Evolutionary conservation across 805 yeast species (phyloP), one percentile per base, ranked within the genome.

Genomic region (Zygosaccharomyces siamensis): DNA sequence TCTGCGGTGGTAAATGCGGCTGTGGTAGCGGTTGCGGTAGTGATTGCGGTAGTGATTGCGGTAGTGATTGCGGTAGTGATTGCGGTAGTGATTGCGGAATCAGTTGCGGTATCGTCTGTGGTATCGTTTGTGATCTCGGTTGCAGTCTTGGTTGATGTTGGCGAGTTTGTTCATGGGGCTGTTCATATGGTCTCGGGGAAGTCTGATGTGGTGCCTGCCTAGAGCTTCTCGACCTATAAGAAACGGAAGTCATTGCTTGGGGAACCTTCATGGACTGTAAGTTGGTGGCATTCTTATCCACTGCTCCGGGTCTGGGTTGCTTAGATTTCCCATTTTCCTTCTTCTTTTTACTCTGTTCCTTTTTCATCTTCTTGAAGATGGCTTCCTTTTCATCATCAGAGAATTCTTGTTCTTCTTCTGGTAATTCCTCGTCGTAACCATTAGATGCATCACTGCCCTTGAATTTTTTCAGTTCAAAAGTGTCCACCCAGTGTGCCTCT

Each of bases 371-470:
- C 62, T 85, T 90, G 39, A 78, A 79, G 31, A 79, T 83, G 57
- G 81, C 77, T 64, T 93, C 98, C 52, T 79, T 79, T 62, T 92
- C 98, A 66, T 93, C 98, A 64, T 93, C 98, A 1, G 97, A 87
- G 57, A 84, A 92, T 63, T 92, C 98, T 64, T 88, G 95, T 64
- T 93, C 98, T 27, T 86, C 95, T 57, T 83, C 89, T 0, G 96
- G 89, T 27, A 92, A 68, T 61, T 93, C 99, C 69, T 93, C 98
- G 66, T 93, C 99, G 63, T 88, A 85, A 65, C 88, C 83, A 59
- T 93, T 93, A 60, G 95, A 86, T 0, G 99, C 99, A 70, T 93
- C 99, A 1, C 89, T 84, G 21, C 98, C 99, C 60, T 84, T 90
- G 16, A 82, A 50, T 20, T 75, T 70, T 57, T 81, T 86, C 47